Percentiles rank a stretch among this genome's conserved stretches.
Conservation (phyloP, 163 green algal genomes). For the Trebouxiophyceae sp. region DNA sequence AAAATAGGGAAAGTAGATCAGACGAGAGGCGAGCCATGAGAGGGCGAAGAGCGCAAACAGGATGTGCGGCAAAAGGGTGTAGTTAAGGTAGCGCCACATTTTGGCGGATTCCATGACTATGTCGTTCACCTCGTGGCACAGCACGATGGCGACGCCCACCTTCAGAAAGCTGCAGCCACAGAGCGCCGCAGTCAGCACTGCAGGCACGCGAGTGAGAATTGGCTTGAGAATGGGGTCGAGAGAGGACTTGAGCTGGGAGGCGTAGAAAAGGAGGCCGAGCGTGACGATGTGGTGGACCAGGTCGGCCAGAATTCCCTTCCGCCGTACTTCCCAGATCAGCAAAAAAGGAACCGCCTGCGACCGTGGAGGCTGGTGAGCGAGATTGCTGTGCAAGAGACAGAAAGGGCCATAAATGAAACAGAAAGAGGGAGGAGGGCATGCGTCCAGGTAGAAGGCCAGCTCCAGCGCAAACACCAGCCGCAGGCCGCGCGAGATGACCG, state of each 20-base stretch:
- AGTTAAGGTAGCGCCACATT: slow-evolving; percentile 57
- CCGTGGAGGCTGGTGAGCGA: no score
- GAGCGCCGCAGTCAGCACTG: no score
- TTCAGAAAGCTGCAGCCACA: slow-evolving; percentile 47
- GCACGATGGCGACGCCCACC: slow-evolving; percentile 65
- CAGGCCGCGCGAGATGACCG: slow-evolving; percentile 19
- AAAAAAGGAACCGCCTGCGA: slow-evolving; percentile 55
- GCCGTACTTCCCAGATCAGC: slow-evolving; percentile 68
- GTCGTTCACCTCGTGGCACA: slow-evolving; percentile 85
- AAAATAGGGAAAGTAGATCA: slow-evolving; percentile 65
- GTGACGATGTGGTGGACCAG: slow-evolving; percentile 81
- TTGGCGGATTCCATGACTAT: slow-evolving; percentile 86
- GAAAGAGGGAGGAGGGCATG: no score
- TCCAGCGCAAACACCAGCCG: slow-evolving; percentile 58
- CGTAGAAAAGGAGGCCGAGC: slow-evolving; percentile 67
- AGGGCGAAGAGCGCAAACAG: slow-evolving; percentile 70
- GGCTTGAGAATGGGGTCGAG: no score
- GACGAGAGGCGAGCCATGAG: slow-evolving; percentile 63
- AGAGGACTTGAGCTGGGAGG: slow-evolving; percentile 69
- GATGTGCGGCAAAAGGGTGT: slow-evolving; percentile 29
- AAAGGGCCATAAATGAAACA: no score
- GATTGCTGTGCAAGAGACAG: no score
- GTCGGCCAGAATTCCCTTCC: slow-evolving; percentile 75
- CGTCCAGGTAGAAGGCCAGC: slow-evolving; percentile 66
- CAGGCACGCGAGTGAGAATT: no score